These are phyloP conservation scores for sunflower (Helianthus annuus) DNA, from an alignment of 129 eudicot species.

Conservation along the genomic window DNA sequence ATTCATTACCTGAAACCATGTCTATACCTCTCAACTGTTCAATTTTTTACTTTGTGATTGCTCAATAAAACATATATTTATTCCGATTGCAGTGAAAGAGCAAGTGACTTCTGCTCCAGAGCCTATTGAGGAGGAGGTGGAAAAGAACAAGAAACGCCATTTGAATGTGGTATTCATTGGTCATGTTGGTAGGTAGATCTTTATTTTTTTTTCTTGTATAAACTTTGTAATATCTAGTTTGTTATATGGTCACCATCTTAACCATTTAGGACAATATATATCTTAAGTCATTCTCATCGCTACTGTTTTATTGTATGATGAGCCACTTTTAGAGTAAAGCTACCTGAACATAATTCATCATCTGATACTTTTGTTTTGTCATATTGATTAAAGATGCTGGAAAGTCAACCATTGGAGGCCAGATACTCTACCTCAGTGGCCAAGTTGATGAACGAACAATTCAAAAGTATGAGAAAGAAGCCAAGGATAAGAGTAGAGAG, in stretches of 20 bases:
- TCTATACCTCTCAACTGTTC: neutral
- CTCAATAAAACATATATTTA: neutral
- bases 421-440: constrained; percentile 86
- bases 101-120: constrained; percentile 42
- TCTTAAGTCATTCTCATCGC: constrained; percentile 37
- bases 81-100: constrained; percentile 39
- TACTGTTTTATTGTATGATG: constrained; percentile 5
- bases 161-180: constrained; percentile 95
- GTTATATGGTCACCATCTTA: neutral
- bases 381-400: constrained; percentile 78
- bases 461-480: constrained; percentile 96
- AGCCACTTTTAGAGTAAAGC: neutral
- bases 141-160: constrained; percentile 65
- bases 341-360: constrained; percentile 1
- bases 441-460: constrained; percentile 97
- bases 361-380: neutral
- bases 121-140: constrained; percentile 44
- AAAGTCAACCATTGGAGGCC: constrained; percentile 95
- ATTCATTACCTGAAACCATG: constrained; percentile 20
- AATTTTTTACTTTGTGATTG: neutral
- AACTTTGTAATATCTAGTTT: neutral
- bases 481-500: constrained; percentile 90
- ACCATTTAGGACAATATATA: neutral
- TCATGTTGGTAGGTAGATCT: constrained; percentile 75
- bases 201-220: neutral